Base-by-base conservation (phyloP, 2,329 filamentous ascomycete genomes). In the Ophiocordyceps unilateralis region DNA sequence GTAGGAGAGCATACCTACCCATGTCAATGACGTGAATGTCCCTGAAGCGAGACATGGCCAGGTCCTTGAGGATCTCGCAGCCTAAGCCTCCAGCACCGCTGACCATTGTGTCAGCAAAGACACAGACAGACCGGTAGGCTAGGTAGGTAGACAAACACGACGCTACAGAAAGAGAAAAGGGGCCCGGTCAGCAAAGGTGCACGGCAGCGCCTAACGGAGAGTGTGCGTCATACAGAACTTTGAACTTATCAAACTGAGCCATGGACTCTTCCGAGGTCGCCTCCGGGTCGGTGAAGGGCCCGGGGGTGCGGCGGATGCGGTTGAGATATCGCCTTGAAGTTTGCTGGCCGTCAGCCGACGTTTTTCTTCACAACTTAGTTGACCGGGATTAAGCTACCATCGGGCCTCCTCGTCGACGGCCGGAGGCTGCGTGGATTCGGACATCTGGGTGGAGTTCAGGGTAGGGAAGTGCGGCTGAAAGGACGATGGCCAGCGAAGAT, bases 21-120 rank as follows among this genome's bases (percentile, higher is more conserved):
- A 98, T 98, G 64, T 98, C 91, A 54, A 98, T 96, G 46, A 98
- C 91, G 66, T 98, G 87, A 51, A 98, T 95, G 55, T 94, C 78
- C 61, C 83, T 93, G 68, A 98, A 98, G 23, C 88, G 87, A 2
- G 89, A 95, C 42, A 98, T 72, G 37, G 91, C 91, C 28, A 98
- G 72, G 55, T 98, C 86, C 68, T 98, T 98, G 42, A 98, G 68
- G 39, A 98, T 93, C 59, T 98, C 91, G 55, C 91, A 98, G 50
- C 91, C 91, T 46, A 98, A 64, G 11, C 91, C 91, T 48, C 91
- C 91, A 46, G 91, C 91, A 45, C 91, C 91, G 51, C 88, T 95
- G 14, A 21, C 7, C 2, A 26, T 15, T 5, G n/a, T 3, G 32
- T 36, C n/a, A 36, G 32, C 9, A 1, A 15, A 6, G 32, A 8